Base-by-base conservation (phyloP, 129 eudicot species). In the Rutidosis leptorrhynchoides region DNA sequence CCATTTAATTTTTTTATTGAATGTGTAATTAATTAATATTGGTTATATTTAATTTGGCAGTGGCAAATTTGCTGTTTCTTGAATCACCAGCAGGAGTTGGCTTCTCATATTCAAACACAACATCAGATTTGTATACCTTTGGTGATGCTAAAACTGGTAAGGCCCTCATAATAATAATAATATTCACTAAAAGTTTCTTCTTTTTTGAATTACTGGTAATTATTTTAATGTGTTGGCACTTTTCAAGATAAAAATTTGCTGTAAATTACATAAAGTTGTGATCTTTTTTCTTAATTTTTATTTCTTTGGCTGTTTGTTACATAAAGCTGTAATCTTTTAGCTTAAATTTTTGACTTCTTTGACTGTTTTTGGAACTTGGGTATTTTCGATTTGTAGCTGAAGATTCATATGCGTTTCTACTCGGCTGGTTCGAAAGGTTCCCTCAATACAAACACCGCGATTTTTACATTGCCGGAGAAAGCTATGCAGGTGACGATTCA, bases 71-170 rank as follows among this genome's bases (percentile, higher is more conserved):
- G 86, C 87, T 94, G 43, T 94, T 94, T 68, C 87, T 94, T 59
- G 99, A 94, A 79, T 87, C 99, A 52, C 99, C 99, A 10, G 99
- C 95, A 63, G 99, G 99, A 66, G 99, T 94, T 80, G 99, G 99
- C 19, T 94, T 76, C 59, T 94, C 99, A 15, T 94, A 94, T 77
- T 65, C 99, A 27, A 86, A 94, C 62, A 84, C 95, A 14, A 46
- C 99, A 62, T 72, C 94, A 19, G 99, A 94, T 77, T 81, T 86
- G 75, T 94, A 86, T 55, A 81, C 82, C 58, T 77, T 74, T 22
- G 99, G 99, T 56, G 99, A 94, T 74, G 82, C 82, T 27, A 83
- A 71, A 77, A 86, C 99, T 74, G 99, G 99, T 94, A 84, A 46
- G 37, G 52, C 7, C 17, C 49, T 46, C 15, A 69, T 7, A 65